Evolutionary conservation across 352 stramenopile genomes (phyloP).

Genomic region (Phytophthora agathidicida): DNA sequence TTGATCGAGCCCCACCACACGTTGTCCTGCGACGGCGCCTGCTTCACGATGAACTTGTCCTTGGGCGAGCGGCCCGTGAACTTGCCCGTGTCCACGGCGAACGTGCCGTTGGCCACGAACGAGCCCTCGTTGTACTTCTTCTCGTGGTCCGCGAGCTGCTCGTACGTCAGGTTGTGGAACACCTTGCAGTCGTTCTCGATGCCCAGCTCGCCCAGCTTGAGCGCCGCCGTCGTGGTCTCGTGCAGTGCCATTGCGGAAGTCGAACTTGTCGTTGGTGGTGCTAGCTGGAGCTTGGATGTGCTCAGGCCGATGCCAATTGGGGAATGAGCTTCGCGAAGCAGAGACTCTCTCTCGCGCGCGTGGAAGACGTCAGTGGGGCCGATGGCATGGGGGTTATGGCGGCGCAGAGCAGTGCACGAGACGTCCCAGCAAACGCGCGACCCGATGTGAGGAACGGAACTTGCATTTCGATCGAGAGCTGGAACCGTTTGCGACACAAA

Average conservation of each 20-base stretch:
- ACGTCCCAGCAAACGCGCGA: neutral
- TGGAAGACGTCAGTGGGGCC: no score
- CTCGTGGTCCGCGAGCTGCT: conserved; percentile 96
- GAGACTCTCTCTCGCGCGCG: no score
- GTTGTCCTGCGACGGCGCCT: conserved; percentile 91
- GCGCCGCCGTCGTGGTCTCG: conserved; percentile 59
- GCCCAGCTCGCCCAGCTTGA: conserved; percentile 85
- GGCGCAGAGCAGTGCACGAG: conserved; percentile 1
- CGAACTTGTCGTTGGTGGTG: neutral
- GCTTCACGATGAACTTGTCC: conserved; percentile 98
- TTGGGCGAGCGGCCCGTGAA: conserved; percentile 99
- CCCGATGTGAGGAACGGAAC: conserved; percentile 8
- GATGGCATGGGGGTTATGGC: neutral
- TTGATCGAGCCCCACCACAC: conserved; percentile 98
- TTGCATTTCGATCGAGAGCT: conserved; percentile 11
- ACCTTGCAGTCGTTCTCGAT: conserved; percentile 92
- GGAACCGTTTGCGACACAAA: no score
- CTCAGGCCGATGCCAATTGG: conserved; percentile 34
- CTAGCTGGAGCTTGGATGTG: conserved; percentile 8
- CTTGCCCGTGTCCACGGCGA: conserved; percentile 98
- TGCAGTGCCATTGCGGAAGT: conserved; percentile 49
- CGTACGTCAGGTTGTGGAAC: conserved; percentile 96
- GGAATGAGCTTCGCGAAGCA: conserved; percentile 34
- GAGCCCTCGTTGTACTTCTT: conserved; percentile 92
- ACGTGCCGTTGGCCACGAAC: conserved; percentile 93